A percentile compares a stretch with the other conserved stretches of the same genome.
These are phyloP conservation scores for Amoebophrya sp. DNA, from an alignment of 169 alveolate species.

Conservation along the genomic window DNA sequence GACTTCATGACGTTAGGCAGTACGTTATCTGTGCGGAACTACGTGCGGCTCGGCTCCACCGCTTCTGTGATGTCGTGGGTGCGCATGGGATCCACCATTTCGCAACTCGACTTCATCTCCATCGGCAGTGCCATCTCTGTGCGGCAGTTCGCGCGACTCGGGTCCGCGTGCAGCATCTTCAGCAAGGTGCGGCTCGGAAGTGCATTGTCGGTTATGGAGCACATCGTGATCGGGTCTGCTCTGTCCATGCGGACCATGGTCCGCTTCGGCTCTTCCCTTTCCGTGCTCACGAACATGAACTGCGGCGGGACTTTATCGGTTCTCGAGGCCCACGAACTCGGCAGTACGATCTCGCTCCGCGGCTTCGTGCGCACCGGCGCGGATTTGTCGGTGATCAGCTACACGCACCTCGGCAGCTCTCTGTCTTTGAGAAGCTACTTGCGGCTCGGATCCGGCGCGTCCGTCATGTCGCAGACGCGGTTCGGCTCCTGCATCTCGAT, in stretches of 20 bases:
- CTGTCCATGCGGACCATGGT: not conserved
- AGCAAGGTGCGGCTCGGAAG: not conserved
- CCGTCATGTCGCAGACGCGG: not conserved
- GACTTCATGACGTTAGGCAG: not conserved
- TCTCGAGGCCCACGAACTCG: not conserved
- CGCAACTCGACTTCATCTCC: not conserved
- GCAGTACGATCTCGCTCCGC: not conserved
- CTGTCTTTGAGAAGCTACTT: not conserved
- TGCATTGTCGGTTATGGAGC: constrained; percentile 7
- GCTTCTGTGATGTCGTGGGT: not conserved
- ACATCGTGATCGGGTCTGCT: not conserved
- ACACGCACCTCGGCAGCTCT: constrained; percentile 3
- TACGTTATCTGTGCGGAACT: not conserved
- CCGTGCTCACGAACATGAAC: not conserved
- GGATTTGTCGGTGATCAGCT: not conserved
- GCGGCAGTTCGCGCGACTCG: not conserved
- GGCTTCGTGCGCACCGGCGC: not conserved
- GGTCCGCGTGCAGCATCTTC: not conserved
- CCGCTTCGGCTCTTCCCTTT: not conserved
- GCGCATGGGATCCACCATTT: not conserved
- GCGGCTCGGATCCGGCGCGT: not conserved
- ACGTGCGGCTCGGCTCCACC: not conserved
- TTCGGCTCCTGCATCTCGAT: not conserved
- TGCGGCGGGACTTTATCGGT: not conserved
- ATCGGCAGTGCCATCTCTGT: not conserved